Evolutionary conservation across 2,329 filamentous ascomycete species (phyloP).

Genomic region (Fusarium nematophilum): DNA sequence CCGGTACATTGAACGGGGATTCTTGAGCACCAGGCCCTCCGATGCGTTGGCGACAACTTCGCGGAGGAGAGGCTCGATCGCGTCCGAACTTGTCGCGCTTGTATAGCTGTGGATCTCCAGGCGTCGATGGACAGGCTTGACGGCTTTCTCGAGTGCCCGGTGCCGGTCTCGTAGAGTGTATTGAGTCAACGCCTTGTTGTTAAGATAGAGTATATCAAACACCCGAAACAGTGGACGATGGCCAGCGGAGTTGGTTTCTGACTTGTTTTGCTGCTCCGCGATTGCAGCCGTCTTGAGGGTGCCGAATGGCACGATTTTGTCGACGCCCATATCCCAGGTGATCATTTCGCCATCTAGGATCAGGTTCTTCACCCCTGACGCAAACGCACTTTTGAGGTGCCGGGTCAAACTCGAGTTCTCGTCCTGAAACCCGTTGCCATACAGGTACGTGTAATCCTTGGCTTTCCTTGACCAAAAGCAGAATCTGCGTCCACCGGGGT

Average conservation of each 20-base stretch:
- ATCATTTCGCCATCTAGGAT: constrained; percentile 99
- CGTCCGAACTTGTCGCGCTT: constrained; percentile 72
- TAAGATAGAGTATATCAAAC: constrained; percentile 93
- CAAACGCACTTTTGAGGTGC: constrained; percentile 82
- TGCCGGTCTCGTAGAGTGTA: constrained; percentile 87
- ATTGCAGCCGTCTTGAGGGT: constrained; percentile 92
- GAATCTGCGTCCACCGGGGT: constrained; percentile 79
- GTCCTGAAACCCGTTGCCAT: constrained; percentile 81
- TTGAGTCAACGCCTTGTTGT: constrained; percentile 80
- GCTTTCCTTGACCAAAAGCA: constrained; percentile 95
- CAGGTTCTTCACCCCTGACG: constrained; percentile 80
- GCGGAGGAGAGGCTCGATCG: constrained; percentile 83
- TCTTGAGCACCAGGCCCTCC: constrained; percentile 94
- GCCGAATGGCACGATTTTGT: constrained; percentile 89
- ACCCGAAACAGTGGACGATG: constrained; percentile 81
- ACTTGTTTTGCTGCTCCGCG: constrained; percentile 74
- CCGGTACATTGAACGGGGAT: constrained; percentile 85
- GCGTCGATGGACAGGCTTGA: constrained; percentile 77
- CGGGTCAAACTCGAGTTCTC: constrained; percentile 82
- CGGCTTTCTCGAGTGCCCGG: constrained; percentile 76
- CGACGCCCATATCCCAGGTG: constrained; percentile 89
- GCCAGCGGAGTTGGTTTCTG: constrained; percentile 62
- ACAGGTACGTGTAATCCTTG: constrained; percentile 96
- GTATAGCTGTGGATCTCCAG: constrained; percentile 84
- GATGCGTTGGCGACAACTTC: constrained; percentile 87